A percentile compares a stretch with the other conserved stretches of the same genome.
phyloP scores from a whole-genome alignment of 2,329 filamentous ascomycete genomes.

The Ophioceras dolichostomum region DNA sequence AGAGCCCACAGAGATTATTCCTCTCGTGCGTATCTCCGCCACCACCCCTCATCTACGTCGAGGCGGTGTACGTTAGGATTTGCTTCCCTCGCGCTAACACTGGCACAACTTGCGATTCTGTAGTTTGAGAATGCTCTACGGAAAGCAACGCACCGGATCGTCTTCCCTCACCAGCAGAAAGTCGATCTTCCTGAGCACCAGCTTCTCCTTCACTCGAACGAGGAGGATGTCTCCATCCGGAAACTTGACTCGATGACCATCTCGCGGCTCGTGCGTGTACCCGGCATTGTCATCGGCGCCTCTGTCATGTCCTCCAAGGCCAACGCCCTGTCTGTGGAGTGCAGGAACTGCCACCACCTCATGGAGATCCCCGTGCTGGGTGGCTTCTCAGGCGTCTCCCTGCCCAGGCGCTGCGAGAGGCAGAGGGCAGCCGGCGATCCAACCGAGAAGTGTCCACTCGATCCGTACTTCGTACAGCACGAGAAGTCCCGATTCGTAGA shows the following conservation, averaged over 20 bases:
- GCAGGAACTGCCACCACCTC: conserved; percentile 68
- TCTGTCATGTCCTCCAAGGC: conserved; percentile 96
- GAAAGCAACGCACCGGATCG: conserved; percentile 84
- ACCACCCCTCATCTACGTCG: background rate
- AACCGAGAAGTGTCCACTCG: conserved; percentile 69
- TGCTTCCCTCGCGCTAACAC: background rate
- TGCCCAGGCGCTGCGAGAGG: conserved; percentile 68
- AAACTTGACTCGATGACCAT: conserved; percentile 89
- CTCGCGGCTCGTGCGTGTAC: conserved; percentile 87
- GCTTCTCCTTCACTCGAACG: conserved; percentile 84
- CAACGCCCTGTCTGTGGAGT: conserved; percentile 74
- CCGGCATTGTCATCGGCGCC: conserved; percentile 93
- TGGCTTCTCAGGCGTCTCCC: conserved; percentile 76
- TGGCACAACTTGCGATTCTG: background rate
- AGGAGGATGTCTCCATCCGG: conserved; percentile 83
- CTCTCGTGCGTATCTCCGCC: conserved; percentile 49
- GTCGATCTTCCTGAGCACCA: conserved; percentile 79
- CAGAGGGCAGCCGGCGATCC: conserved; percentile 51
- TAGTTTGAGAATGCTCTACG: conserved; percentile 87
- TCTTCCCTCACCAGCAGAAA: conserved; percentile 63
- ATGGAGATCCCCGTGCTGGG: conserved; percentile 62
- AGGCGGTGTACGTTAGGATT: background rate
- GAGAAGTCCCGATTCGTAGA: conserved; percentile 93
- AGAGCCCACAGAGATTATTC: conserved; percentile 86
- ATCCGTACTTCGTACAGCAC: conserved; percentile 92